A percentile compares a stretch with the other conserved stretches of the same genome.
phyloP scores from a whole-genome alignment of 352 stramenopile species.

The Globisporangium irregulare region DNA sequence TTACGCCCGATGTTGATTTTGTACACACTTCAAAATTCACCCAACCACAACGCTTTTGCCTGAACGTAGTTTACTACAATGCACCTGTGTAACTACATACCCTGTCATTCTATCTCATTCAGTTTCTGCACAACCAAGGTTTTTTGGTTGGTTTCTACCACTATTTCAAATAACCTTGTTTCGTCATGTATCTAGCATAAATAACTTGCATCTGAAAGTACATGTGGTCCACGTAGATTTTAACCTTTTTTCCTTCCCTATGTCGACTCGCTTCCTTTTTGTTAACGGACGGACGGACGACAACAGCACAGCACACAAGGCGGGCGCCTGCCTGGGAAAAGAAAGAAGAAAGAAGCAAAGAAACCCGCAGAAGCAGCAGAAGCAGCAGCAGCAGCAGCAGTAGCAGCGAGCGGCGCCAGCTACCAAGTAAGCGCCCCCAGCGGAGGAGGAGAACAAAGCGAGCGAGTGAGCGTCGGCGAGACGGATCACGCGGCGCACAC shows the following conservation, averaged over 20 bases:
- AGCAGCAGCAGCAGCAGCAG: slow-evolving; percentile 1
- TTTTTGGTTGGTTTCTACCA: neutral
- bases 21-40: neutral
- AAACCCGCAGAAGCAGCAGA: slow-evolving; percentile 5
- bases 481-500: neutral
- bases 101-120: neutral
- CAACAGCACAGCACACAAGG: neutral
- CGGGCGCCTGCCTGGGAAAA: slow-evolving; percentile 2
- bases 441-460: neutral
- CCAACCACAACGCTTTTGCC: neutral
- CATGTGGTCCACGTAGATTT: neutral
- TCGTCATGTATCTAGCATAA: neutral
- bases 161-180: neutral
- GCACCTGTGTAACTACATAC: neutral
- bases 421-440: neutral
- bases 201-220: neutral
- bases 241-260: neutral
- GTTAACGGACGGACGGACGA: slow-evolving; percentile 11
- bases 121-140: neutral
- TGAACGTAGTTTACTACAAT: neutral
- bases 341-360: slow-evolving; percentile 14
- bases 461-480: neutral
- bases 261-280: slow-evolving; percentile 4
- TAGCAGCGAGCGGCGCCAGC: neutral
- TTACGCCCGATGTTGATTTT: neutral